phyloP scores from a whole-genome alignment of 345 rosid genomes.

The Aquilaria yunnanensis region DNA sequence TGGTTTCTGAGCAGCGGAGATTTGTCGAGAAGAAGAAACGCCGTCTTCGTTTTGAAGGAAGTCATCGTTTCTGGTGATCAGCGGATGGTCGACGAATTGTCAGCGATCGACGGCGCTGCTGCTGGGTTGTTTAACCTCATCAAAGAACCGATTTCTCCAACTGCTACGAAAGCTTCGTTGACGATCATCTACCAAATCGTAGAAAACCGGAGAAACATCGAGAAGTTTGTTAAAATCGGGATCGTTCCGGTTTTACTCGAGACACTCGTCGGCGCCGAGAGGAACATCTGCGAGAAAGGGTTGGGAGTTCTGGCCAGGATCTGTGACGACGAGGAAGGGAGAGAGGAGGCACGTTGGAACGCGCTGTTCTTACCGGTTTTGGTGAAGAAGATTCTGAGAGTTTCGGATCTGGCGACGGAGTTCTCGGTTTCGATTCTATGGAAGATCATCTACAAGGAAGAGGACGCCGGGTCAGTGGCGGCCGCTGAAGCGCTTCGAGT shows the following conservation, averaged over 20 bases:
- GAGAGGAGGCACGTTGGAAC: constrained; percentile 29
- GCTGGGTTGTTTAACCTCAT: constrained; percentile 51
- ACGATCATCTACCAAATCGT: constrained; percentile 41
- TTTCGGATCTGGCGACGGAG: constrained; percentile 65
- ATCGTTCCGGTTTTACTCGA: constrained; percentile 45
- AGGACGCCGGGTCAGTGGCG: constrained; percentile 26
- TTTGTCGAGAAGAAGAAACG: constrained; percentile 53
- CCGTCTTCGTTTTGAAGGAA: constrained; percentile 40
- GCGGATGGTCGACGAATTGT: constrained; percentile 22
- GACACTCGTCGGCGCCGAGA: constrained; percentile 47
- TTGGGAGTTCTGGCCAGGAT: constrained; percentile 49
- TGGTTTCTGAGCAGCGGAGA: constrained; percentile 39
- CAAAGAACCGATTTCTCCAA: constrained; percentile 56
- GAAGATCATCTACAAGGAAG: constrained; percentile 47
- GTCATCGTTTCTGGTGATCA: constrained; percentile 34
- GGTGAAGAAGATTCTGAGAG: constrained; percentile 74
- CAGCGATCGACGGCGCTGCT: constrained; percentile 41
- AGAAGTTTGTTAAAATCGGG: constrained; percentile 40
- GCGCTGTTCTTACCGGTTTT: constrained; percentile 53
- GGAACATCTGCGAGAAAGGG: constrained; percentile 58
- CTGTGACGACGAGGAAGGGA: constrained; percentile 41
- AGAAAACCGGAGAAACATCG: constrained; percentile 21
- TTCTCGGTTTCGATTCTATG: constrained; percentile 57
- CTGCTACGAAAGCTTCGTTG: constrained; percentile 58
- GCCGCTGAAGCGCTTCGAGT: constrained; percentile 60